Base-by-base conservation (phyloP, 2,329 filamentous ascomycete genomes). In the Dendryphion nanum region DNA sequence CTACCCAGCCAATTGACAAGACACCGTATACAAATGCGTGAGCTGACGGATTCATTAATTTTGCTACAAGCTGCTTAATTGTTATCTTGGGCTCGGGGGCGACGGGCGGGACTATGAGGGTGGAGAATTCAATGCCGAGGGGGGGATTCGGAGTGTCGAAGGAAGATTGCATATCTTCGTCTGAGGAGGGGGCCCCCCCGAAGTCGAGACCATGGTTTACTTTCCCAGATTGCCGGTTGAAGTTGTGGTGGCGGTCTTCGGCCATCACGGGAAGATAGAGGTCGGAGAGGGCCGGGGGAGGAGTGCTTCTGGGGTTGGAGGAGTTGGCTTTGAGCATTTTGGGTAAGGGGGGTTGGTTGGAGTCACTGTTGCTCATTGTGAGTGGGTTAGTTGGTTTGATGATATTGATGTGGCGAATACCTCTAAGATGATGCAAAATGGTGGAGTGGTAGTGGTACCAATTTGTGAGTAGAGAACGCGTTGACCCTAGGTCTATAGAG, bases 1-100 rank as follows among this genome's bases (percentile, higher is more conserved):
- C 19, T 3, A 51, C 53, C 51, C 53, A 53, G 20, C 52, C 47
- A 3, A 55, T 47, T 1, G 49, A 49, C 13, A 55, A 17, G 0
- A 37, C 32, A 18, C 45, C 43, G 32, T 55, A 31, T 2, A 43
- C 21, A 16, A 55, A 57, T 2, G 52, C 50, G 18, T 54, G 42
- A 1, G 45, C 21, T 5, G 50, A 50, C 3, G 52, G 50, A 30
- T 38, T 14, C 3, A 50, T 33, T 3, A 57, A 41, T 5, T 14
- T 18, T 12, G 18, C 19, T 4, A 50, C 40, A 4, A 48, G 32
- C 4, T 42, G 17, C 29, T 40, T 16, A 26, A 30, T 15, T 14
- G 12, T 16, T 15, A 8, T 10, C 15, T 30, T 16, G 23, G 23
- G n/a, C n/a, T 26, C n/a, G 23, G 10, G 23, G n/a, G n/a, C 10